These are phyloP conservation scores for Suhomyces sp. DNA, from an alignment of 805 yeast genomes.

Conservation along the genomic window DNA sequence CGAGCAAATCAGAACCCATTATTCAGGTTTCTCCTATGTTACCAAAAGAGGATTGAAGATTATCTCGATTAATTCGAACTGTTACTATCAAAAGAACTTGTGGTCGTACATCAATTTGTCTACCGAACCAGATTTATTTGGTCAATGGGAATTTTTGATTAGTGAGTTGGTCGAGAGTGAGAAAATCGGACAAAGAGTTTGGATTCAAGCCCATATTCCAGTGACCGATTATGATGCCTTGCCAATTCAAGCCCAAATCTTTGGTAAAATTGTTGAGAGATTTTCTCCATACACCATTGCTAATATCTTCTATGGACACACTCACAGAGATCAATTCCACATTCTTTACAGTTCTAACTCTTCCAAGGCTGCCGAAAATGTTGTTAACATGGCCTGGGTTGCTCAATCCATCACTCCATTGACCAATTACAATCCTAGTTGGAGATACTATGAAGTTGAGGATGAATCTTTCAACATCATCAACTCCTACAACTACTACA, in stretches of 20 bases:
- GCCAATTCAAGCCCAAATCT: conserved; percentile 59
- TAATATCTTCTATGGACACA: conserved; percentile 68
- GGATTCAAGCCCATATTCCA: conserved; percentile 74
- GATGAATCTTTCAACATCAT: conserved; percentile 56
- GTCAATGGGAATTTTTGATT: conserved; percentile 59
- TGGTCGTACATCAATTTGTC: conserved; percentile 53
- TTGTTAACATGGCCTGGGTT: conserved; percentile 59
- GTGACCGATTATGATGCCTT: conserved; percentile 52
- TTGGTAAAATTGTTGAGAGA: conserved; percentile 58
- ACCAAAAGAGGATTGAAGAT: conserved; percentile 59
- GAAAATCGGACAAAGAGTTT: conserved; percentile 57
- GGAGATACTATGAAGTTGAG: conserved; percentile 73
- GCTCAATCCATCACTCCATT: conserved; percentile 67
- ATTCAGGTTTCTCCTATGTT: conserved; percentile 59
- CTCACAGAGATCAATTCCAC: conserved; percentile 68
- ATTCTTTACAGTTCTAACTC: conserved; percentile 50
- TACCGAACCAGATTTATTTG: conserved; percentile 58
- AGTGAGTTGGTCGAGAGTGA: conserved; percentile 65
- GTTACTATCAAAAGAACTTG: conserved; percentile 62
- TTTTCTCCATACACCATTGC: conserved; percentile 70
- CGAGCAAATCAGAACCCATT: conserved; percentile 42
- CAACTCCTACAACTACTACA: conserved; percentile 59
- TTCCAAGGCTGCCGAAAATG: conserved; percentile 33
- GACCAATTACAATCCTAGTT: conserved; percentile 60
- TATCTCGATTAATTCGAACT: conserved; percentile 63